Evolutionary conservation across 2,329 filamentous ascomycete genomes (phyloP).

Genomic region (Venturiaceae sp.): DNA sequence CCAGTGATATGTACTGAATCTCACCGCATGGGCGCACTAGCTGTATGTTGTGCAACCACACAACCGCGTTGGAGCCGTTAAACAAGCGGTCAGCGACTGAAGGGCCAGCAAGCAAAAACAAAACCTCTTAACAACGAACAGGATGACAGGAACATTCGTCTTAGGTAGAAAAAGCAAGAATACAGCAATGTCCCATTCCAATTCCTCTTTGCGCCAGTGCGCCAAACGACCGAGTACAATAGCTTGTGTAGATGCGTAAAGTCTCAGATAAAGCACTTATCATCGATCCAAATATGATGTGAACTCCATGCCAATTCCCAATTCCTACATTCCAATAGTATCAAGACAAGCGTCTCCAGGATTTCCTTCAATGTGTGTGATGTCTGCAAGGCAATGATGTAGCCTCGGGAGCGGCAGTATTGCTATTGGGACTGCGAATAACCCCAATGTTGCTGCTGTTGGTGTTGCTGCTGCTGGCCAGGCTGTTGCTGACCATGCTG

Average conservation of each 20-base stretch:
- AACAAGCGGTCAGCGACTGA: background rate
- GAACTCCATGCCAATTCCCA: background rate
- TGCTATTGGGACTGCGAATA: background rate
- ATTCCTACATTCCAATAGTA: background rate
- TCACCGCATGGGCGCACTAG: background rate
- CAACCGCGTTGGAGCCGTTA: background rate
- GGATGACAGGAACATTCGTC: background rate
- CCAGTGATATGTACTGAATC: background rate
- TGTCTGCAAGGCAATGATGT: background rate
- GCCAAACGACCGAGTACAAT: background rate
- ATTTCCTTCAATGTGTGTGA: background rate
- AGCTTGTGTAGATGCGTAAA: background rate
- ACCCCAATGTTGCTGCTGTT: background rate
- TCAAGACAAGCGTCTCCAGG: background rate
- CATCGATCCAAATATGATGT: background rate
- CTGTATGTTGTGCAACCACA: background rate
- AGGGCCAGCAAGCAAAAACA: background rate
- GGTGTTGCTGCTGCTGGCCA: background rate
- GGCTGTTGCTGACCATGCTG: background rate
- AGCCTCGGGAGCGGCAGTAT: background rate
- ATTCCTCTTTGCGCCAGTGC: background rate
- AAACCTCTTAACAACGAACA: background rate
- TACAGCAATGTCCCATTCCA: background rate
- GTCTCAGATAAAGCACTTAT: background rate
- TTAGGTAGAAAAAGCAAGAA: background rate